These are phyloP conservation scores for Starmerella powellii DNA, from an alignment of 805 yeast species.

Conservation along the genomic window DNA sequence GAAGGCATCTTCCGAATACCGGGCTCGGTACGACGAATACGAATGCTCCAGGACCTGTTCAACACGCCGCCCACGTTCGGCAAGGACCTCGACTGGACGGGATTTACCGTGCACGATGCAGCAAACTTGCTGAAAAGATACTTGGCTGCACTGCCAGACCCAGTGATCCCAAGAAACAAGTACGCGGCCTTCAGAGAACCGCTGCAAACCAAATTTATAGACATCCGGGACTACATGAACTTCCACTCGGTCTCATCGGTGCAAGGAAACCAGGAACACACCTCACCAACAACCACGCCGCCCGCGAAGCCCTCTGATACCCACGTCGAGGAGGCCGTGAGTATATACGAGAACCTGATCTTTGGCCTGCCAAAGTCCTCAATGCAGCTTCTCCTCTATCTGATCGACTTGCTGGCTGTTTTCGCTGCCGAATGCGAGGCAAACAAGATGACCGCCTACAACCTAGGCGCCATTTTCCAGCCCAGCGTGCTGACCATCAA, in stretches of 20 bases:
- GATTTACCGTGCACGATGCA: constrained; percentile 92
- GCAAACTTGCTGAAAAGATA: constrained; percentile 80
- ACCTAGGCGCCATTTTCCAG: constrained; percentile 91
- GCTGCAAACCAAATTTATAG: constrained; percentile 40
- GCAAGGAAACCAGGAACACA: no score
- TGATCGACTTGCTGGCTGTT: constrained; percentile 73
- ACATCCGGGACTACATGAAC: constrained; percentile 54
- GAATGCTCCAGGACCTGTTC: constrained; percentile 71
- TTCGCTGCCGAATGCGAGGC: constrained; percentile 66
- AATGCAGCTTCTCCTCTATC: constrained; percentile 71
- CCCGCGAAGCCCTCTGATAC: constrained; percentile 4
- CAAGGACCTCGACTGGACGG: constrained; percentile 77
- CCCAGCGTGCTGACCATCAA: constrained; percentile 94
- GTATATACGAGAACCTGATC: constrained; percentile 58
- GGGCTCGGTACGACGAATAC: constrained; percentile 79
- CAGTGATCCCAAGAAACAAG: constrained; percentile 64
- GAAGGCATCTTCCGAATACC: constrained; percentile 92
- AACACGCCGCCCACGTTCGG: constrained; percentile 87
- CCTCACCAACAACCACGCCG: no score
- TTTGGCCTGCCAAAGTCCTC: constrained; percentile 62
- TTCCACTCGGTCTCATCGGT: constrained; percentile 32
- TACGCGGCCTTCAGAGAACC: constrained; percentile 76
- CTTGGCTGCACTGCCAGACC: constrained; percentile 81
- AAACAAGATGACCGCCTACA: constrained; percentile 84
- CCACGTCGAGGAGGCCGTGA: constrained; percentile 29